Conservation (phyloP, 257 asterid species). For the Solanum sparsipilum region DNA sequence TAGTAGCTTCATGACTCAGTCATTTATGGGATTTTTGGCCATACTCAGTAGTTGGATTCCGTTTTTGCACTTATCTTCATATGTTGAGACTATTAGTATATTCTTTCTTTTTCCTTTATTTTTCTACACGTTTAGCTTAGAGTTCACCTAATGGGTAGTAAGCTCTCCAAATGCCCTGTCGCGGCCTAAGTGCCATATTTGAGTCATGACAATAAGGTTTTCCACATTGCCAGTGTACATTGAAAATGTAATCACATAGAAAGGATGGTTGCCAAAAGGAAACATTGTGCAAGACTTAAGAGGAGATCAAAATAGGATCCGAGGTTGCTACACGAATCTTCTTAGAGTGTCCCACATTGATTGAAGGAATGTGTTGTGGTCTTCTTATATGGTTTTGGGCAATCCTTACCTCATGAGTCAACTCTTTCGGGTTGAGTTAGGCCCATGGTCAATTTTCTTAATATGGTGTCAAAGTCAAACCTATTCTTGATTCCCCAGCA, state of each 20-base stretch:
- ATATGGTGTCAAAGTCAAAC: not conserved
- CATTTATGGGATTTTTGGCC: not conserved
- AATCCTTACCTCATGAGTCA: not conserved
- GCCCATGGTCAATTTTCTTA: not conserved
- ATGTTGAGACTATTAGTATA: not conserved
- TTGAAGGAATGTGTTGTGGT: not conserved
- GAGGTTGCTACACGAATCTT: not conserved
- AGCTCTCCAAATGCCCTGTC: not conserved
- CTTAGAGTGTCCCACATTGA: not conserved
- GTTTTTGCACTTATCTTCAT: not conserved
- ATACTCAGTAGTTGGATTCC: not conserved
- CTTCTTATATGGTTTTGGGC: not conserved
- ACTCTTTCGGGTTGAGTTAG: not conserved
- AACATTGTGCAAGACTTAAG: not conserved
- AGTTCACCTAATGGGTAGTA: not conserved
- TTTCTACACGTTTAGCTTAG: not conserved
- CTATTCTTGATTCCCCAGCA: not conserved
- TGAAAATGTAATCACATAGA: not conserved
- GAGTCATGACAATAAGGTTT: not conserved
- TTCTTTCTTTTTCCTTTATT: not conserved
- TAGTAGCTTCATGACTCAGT: not conserved
- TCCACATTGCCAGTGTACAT: not conserved
- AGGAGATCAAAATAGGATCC: not conserved
- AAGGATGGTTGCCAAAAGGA: not conserved
- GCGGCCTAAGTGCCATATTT: not conserved